These are phyloP conservation scores for Melastoma malabathricum DNA, from an alignment of 345 rosid species.

Conservation along the genomic window DNA sequence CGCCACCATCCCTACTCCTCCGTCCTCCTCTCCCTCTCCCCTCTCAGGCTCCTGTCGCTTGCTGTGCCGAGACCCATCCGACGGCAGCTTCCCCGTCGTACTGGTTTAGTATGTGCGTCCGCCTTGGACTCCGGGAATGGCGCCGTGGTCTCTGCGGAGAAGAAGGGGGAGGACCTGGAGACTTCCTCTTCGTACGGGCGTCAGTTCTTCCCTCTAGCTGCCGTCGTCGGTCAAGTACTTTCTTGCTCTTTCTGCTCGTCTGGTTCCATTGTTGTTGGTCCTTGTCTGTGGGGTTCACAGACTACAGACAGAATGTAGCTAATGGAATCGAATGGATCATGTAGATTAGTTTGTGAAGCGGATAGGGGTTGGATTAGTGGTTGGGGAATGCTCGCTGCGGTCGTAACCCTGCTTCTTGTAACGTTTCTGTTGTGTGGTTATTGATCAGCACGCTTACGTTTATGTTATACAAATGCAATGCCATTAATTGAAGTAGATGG, in stretches of 20 bases:
- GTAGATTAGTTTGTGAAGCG: too few relatives aligned
- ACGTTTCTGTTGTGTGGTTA: too few relatives aligned
- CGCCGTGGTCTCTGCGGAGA: slow-evolving; percentile 14
- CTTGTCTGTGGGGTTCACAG: too few relatives aligned
- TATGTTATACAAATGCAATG: too few relatives aligned
- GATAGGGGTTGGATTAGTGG: too few relatives aligned
- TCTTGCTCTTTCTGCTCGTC: slow-evolving; percentile 2
- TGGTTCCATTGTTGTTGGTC: background rate
- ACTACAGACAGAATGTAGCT: too few relatives aligned
- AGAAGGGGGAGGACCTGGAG: slow-evolving; percentile 9
- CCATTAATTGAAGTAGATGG: too few relatives aligned
- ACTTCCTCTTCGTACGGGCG: slow-evolving; percentile 40
- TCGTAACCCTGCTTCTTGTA: too few relatives aligned
- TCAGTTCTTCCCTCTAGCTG: slow-evolving; percentile 77
- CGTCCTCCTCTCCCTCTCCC: slow-evolving; percentile 3
- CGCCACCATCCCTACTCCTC: background rate
- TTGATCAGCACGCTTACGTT: too few relatives aligned
- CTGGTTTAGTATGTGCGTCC: slow-evolving; percentile 7
- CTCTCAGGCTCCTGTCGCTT: slow-evolving; percentile 9
- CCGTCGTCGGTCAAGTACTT: slow-evolving; percentile 82
- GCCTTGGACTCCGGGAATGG: slow-evolving; percentile 44
- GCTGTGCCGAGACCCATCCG: slow-evolving; percentile 6
- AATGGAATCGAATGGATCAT: too few relatives aligned
- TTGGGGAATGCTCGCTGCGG: too few relatives aligned
- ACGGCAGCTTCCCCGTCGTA: slow-evolving; percentile 6